A percentile compares a stretch with the other conserved stretches of the same genome.
phyloP scores from a whole-genome alignment of 345 rosid species.

The sweet orange (Citrus sinensis) region DNA sequence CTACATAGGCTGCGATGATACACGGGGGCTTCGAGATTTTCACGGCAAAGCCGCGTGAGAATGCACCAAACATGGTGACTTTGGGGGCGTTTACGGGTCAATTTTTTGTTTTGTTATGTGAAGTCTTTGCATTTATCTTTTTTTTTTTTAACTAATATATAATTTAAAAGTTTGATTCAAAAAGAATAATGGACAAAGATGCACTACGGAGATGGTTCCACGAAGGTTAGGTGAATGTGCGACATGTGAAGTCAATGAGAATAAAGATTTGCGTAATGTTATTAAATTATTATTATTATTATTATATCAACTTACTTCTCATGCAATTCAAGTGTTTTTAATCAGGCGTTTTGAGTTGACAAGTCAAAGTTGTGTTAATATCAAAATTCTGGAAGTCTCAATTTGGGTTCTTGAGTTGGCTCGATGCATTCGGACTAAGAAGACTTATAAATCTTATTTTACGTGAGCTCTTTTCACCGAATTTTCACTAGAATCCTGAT shows the following conservation, averaged over 20 bases:
- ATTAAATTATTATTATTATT: too few species aligned
- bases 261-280: too few species aligned
- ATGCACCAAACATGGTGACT: constrained; percentile 23
- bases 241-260: not conserved
- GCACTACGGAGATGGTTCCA: not conserved
- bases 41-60: constrained; percentile 20
- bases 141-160: too few species aligned
- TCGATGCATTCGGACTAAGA: too few species aligned
- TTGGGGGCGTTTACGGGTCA: not conserved
- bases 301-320: not conserved
- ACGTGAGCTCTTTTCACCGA: too few species aligned
- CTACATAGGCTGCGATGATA: constrained; percentile 5
- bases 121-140: not conserved
- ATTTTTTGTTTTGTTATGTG: not conserved
- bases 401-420: not conserved
- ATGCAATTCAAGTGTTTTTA: too few species aligned
- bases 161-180: not conserved
- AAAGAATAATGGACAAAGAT: not conserved
- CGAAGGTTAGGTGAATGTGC: not conserved
- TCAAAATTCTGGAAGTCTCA: not conserved
- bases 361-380: not conserved
- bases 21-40: constrained; percentile 2
- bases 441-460: too few species aligned
- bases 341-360: not conserved
- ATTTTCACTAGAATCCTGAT: too few species aligned